Evolutionary conservation across 805 yeast genomes (phyloP), one percentile per base, ranked within the genome.

Genomic region (Torulaspora maleeae): DNA sequence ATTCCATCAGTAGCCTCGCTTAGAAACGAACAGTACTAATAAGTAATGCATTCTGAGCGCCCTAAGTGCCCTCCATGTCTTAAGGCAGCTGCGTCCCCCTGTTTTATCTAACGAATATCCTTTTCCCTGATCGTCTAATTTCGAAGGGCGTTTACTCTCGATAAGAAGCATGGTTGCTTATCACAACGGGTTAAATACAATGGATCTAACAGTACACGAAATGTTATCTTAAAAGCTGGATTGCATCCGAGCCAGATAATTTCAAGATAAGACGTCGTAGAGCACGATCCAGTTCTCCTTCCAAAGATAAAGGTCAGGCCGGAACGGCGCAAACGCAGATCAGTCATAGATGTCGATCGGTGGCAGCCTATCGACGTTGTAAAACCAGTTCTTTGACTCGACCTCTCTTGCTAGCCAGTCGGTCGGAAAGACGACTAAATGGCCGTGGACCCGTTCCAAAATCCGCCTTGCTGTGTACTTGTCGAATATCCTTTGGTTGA

Each of bases 301-400:
- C 10, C 25, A 6, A 2, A 19, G 20, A 19, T 19, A 6, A 2
- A 22, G 9, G 25, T 22, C 5, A 7, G 7, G 10, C 8, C 10
- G 7, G 47, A 34, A 32, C 27, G 32, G 24, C 12, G 10, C 15
- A n/a, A 28, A 15, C 9, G 20, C 3, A 4, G 10, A 38, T 49
- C 49, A 88, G 58, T 89, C 91, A 63, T 86, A 93, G 43, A 93
- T 91, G 61, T 93, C 98, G 45, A 93, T 80, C 1, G 99, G 99
- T 4, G 98, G 96, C 22, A 93, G 71, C 58, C 95, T 80, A 61
- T 93, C 99, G 40, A 95, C 82, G 56, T 83, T 87, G 71, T 87
- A 90, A 63, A 89, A 90, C 98, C 98, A 91, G 60, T 95, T 93
- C 9, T 87, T 91, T 5, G 86, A 79, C 46, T 90, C 96, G 25